Evolutionary conservation across 2,329 filamentous ascomycete genomes (phyloP).

Genomic region (Aureobasidium musti): DNA sequence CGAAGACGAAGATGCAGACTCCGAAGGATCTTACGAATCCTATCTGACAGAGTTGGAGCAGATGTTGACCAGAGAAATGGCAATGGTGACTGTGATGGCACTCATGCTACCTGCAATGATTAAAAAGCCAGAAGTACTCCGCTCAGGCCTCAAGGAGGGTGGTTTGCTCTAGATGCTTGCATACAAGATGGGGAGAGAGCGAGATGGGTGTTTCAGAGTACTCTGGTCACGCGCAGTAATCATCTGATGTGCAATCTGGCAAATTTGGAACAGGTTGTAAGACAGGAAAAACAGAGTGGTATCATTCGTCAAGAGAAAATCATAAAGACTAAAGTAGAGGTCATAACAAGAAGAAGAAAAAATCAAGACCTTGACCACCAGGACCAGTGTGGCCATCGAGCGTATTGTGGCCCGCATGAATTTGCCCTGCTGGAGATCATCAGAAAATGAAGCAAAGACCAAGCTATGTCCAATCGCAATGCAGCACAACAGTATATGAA

Average conservation of each 20-base stretch:
- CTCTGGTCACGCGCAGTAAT: too few relatives aligned
- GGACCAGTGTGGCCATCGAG: not conserved
- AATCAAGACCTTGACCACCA: not conserved
- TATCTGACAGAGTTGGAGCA: slow-evolving; percentile 12
- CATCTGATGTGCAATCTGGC: not conserved
- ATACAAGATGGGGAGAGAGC: too few relatives aligned
- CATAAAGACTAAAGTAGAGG: not conserved
- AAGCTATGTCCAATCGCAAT: not conserved
- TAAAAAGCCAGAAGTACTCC: too few relatives aligned
- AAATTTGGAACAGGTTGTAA: not conserved
- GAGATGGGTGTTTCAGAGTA: not conserved
- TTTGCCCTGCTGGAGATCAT: not conserved
- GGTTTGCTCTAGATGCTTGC: not conserved
- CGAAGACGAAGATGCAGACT: not conserved
- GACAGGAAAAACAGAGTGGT: slow-evolving; percentile 17
- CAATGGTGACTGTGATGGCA: not conserved
- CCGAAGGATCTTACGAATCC: not conserved
- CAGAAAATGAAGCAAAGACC: not conserved
- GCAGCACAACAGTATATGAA: not conserved
- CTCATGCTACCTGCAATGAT: not conserved
- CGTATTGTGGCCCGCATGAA: not conserved
- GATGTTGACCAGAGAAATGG: slow-evolving; percentile 2
- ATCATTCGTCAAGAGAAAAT: slow-evolving; percentile 7
- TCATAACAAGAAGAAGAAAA: not conserved
- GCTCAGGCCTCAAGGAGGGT: not conserved